Base-by-base conservation (phyloP, 2,329 filamentous ascomycete genomes). In the Botryotinia convoluta region DNA sequence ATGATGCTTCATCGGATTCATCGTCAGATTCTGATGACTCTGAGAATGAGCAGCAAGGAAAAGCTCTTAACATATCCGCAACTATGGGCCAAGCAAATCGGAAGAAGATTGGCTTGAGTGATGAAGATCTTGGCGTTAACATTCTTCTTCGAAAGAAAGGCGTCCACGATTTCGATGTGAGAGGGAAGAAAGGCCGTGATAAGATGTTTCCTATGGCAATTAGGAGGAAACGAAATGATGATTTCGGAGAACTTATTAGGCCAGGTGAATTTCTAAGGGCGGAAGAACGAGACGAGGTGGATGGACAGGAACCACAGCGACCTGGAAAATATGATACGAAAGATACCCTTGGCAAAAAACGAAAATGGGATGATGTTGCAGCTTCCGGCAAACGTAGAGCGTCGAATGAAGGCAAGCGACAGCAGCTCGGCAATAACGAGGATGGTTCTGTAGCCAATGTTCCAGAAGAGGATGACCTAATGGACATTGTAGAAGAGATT, bases 261-360 rank as follows among this genome's bases (percentile, higher is more conserved):
- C 93, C 95, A 0, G 96, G 98, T 81, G 96, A 99, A 76, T 99
- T 95, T 80, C 87, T 98, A 1, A 89, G 95, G 73, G 95, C 95
- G 0, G 96, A 99, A 80, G 96, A 98, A 82, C 91, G 94, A 73
- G 94, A 97, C 77, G 90, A 91, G 73, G 86, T 89, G 29, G 91
- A 93, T 59, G 89, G 88, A 20, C 88, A 91, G 69, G 90, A 91
- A 67, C 84, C 89, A 73, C 85, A 85, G 44, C 85, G 87, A 48
- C 79, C 83, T 26, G 85, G 85, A 22, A 86, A 87, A 74, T 83
- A 82, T 20, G 85, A 86, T 59, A 81, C 79, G 42, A 86, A 91
- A 76, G 89, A 89, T 69, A 88, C 88, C 63, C 87, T 97, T 32
- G 96, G 95, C 29, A 95, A 95, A 84, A 99, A 99, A 83, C 89